Percentiles rank a stretch among this genome's conserved stretches.
These are phyloP conservation scores for Candida suzukii DNA, from an alignment of 805 yeast genomes.

Conservation along the genomic window DNA sequence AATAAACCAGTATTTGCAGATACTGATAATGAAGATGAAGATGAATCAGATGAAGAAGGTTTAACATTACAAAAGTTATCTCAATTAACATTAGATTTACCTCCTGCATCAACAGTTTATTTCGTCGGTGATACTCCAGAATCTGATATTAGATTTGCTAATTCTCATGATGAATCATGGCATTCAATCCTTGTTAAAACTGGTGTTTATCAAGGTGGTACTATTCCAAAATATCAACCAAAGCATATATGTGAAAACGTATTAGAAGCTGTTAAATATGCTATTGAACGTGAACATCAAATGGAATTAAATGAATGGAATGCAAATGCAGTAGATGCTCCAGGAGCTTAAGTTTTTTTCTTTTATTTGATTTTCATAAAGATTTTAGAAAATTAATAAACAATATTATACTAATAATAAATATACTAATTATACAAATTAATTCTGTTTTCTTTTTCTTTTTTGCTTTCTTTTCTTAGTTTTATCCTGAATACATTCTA, in stretches of 20 bases:
- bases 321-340: constrained; percentile 21
- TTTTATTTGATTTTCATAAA: too few relatives aligned
- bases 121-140: constrained; percentile 91
- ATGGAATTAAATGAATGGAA: constrained; percentile 74
- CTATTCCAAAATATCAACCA: constrained; percentile 73
- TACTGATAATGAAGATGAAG: constrained; percentile 24
- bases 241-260: constrained; percentile 68
- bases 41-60: constrained; percentile 32
- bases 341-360: constrained; percentile 30
- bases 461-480: too few relatives aligned
- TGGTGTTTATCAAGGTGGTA: constrained; percentile 79
- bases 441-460: too few relatives aligned
- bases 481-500: too few relatives aligned
- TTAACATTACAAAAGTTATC: constrained; percentile 38
- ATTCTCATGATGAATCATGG: constrained; percentile 82
- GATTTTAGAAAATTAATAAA: too few relatives aligned
- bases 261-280: constrained; percentile 75
- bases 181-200: constrained; percentile 79
- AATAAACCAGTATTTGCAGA: constrained; percentile 17
- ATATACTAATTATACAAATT: too few relatives aligned
- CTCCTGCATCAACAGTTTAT: constrained; percentile 81
- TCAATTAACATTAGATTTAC: constrained; percentile 47
- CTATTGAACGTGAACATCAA: constrained; percentile 74
- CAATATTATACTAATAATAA: too few relatives aligned
- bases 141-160: constrained; percentile 81